phyloP scores from a whole-genome alignment of 345 rosid species.

The Gossypium ekmanianum region DNA sequence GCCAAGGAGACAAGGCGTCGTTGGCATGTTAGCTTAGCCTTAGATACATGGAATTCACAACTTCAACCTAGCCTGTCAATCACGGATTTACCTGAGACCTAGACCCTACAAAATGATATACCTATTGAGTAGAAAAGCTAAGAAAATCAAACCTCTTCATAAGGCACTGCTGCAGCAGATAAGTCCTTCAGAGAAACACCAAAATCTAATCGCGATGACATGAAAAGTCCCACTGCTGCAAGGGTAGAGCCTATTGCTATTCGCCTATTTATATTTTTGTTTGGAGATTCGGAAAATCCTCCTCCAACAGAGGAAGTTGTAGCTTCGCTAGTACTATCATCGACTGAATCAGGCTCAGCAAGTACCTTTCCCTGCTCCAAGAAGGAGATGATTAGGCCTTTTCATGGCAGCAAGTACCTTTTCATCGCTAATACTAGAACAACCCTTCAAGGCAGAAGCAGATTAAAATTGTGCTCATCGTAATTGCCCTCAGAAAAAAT shows the following conservation, averaged over 20 bases:
- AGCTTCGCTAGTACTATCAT: slow-evolving; percentile 11
- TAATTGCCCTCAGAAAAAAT: not conserved
- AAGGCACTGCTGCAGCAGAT: slow-evolving; percentile 62
- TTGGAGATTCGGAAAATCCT: slow-evolving; percentile 60
- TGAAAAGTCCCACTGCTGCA: slow-evolving; percentile 58
- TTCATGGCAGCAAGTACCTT: too few relatives aligned
- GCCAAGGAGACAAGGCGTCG: not conserved
- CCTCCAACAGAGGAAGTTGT: slow-evolving; percentile 29
- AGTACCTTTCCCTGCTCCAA: slow-evolving; percentile 47
- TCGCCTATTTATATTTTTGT: slow-evolving; percentile 47
- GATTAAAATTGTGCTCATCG: not conserved
- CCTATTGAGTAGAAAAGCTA: not conserved
- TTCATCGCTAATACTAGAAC: not conserved
- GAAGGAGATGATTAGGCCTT: slow-evolving; percentile 4
- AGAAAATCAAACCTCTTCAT: slow-evolving; percentile 50
- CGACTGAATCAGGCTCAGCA: slow-evolving; percentile 29
- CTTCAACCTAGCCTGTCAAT: not conserved
- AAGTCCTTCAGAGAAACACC: slow-evolving; percentile 80
- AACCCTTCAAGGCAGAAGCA: not conserved
- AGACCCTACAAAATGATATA: not conserved
- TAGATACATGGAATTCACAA: not conserved
- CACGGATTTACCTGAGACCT: not conserved
- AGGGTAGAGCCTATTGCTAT: slow-evolving; percentile 49
- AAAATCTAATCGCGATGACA: slow-evolving; percentile 57
- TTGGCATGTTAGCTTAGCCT: not conserved